Evolutionary conservation across 345 rosid species (phyloP).

Genomic region (Eutrema japonicum): DNA sequence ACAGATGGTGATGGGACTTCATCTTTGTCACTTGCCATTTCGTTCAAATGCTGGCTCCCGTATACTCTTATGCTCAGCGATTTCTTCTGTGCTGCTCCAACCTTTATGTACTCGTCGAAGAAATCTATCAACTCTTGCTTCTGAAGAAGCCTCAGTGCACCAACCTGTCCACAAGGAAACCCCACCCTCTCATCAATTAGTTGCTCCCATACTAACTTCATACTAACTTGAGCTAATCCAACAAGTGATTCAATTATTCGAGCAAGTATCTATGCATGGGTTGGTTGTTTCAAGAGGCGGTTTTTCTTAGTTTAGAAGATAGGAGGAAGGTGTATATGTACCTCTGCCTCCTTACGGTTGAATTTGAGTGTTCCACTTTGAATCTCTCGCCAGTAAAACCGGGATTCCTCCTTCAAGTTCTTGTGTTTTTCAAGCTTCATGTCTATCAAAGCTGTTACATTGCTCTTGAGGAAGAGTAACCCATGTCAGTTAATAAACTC

Average conservation of each 20-base stretch:
- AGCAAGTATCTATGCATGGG: background rate
- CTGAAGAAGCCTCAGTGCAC: conserved; percentile 59
- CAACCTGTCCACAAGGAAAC: conserved; percentile 57
- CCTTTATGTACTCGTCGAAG: conserved; percentile 70
- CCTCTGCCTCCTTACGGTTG: conserved; percentile 83
- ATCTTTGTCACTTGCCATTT: conserved; percentile 52
- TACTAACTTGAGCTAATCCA: background rate
- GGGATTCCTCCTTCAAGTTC: conserved; percentile 79
- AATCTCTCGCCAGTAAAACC: conserved; percentile 77
- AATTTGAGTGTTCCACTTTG: conserved; percentile 71
- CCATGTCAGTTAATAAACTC: conserved; percentile 21
- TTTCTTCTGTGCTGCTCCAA: conserved; percentile 68
- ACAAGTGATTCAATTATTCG: background rate
- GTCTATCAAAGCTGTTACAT: conserved; percentile 81
- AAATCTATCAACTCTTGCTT: conserved; percentile 74
- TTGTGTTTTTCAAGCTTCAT: conserved; percentile 95
- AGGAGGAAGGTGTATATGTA: conserved; percentile 33
- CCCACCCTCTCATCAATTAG: conserved; percentile 11
- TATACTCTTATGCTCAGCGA: conserved; percentile 65
- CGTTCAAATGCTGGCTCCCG: conserved; percentile 61
- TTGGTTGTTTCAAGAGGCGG: background rate
- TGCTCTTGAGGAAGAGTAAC: conserved; percentile 54
- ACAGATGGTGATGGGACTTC: conserved; percentile 43
- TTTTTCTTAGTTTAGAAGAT: conserved; percentile 6
- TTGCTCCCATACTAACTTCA: background rate